phyloP scores from a whole-genome alignment of 495 filamentous ascomycete species.

The Neurospora discreta region DNA sequence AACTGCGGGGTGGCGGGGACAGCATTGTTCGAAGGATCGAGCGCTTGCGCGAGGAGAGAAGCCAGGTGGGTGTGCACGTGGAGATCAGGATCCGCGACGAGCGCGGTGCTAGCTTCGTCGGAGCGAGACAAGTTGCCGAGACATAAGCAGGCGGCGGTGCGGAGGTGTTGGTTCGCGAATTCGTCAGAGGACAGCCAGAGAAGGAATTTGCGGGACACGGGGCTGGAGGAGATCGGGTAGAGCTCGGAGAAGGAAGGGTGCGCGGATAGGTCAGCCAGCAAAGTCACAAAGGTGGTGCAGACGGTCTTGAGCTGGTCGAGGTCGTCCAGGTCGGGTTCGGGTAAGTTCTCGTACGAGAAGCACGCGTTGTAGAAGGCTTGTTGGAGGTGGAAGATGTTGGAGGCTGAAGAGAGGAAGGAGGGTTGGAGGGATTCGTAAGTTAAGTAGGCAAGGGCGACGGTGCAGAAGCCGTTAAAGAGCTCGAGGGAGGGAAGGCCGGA shows the following conservation, averaged over 20 bases:
- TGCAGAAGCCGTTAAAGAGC: constrained; percentile 23
- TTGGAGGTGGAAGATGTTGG: constrained; percentile 20
- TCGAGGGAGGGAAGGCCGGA: constrained; percentile 20
- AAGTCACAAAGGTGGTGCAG: constrained; percentile 42
- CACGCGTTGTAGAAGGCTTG: constrained; percentile 20
- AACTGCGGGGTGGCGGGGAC: constrained; percentile 33
- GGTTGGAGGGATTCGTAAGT: constrained; percentile 32
- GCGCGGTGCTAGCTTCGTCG: constrained; percentile 47
- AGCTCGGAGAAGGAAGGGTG: constrained; percentile 38
- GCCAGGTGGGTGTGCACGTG: constrained; percentile 47
- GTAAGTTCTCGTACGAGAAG: constrained; percentile 12
- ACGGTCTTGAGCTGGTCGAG: constrained; percentile 41
- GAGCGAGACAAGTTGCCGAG: constrained; percentile 70
- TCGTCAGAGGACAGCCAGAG: constrained; percentile 28
- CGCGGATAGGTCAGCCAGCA: constrained; percentile 53
- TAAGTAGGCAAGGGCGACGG: constrained; percentile 31
- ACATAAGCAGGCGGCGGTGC: constrained; percentile 62
- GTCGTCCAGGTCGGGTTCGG: constrained; percentile 33
- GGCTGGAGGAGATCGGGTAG: constrained; percentile 3
- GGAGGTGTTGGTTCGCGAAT: constrained; percentile 33
- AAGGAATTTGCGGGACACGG: constrained; percentile 30
- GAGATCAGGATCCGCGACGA: constrained; percentile 30
- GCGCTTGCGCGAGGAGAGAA: constrained; percentile 31
- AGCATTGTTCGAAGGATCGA: constrained; percentile 1
- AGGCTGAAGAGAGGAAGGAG: constrained; percentile 26